Conservation (phyloP, 306 rosid genomes). For the Hylodesmum podocarpum region DNA sequence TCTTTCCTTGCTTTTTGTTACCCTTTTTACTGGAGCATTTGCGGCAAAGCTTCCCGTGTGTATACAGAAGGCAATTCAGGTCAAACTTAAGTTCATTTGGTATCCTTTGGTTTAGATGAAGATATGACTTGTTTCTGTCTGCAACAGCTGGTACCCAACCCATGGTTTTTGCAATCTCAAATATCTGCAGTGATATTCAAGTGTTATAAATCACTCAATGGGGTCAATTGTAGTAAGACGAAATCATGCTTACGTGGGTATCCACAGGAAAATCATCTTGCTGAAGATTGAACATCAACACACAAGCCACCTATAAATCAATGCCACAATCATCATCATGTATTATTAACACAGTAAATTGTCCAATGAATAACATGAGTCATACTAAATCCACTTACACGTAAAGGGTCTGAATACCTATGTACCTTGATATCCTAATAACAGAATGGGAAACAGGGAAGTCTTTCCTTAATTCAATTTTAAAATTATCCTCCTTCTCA, state of each 20-base stretch:
- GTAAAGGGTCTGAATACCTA: neutral
- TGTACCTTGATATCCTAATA: neutral
- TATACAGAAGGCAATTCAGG: slow-evolving; percentile 78
- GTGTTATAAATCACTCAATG: neutral
- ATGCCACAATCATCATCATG: slow-evolving; percentile 12
- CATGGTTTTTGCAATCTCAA: slow-evolving; percentile 74
- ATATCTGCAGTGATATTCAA: slow-evolving; percentile 52
- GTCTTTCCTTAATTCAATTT: slow-evolving; percentile 2
- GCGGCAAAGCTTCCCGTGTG: slow-evolving; percentile 84
- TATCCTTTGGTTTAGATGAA: slow-evolving; percentile 81
- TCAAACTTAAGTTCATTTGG: slow-evolving; percentile 86
- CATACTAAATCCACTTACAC: neutral
- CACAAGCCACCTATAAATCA: slow-evolving; percentile 50
- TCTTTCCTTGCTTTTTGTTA: slow-evolving; percentile 41
- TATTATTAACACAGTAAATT: neutral
- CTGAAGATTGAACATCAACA: slow-evolving; percentile 64
- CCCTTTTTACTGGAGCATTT: slow-evolving; percentile 62
- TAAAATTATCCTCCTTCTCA: neutral
- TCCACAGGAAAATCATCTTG: slow-evolving; percentile 94
- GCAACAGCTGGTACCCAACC: slow-evolving; percentile 84
- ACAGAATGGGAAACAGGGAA: neutral
- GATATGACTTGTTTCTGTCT: slow-evolving; percentile 78
- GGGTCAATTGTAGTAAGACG: neutral
- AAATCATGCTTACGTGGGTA: slow-evolving; percentile 72
- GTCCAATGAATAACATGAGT: neutral